Evolutionary conservation across 192 early-diverging fungal genomes (phyloP).

Genomic region (Rhizoclosmatium sp.): DNA sequence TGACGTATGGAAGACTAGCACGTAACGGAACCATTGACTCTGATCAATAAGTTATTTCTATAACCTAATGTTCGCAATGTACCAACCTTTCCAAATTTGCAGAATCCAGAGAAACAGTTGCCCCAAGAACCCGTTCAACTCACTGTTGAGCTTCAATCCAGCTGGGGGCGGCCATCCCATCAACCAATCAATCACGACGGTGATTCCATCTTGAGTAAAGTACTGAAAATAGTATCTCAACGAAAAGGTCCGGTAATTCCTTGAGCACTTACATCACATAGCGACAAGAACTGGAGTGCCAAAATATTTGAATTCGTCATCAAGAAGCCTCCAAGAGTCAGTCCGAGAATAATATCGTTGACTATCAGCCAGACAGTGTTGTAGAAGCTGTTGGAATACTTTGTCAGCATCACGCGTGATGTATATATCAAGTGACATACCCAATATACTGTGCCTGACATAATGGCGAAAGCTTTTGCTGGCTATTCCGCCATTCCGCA

Average conservation of each 20-base stretch:
- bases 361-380: slow-evolving; percentile 96
- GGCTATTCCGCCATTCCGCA: slow-evolving; percentile 66
- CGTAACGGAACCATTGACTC: slow-evolving; percentile 38
- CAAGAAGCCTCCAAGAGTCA: slow-evolving; percentile 77
- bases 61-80: neutral
- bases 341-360: slow-evolving; percentile 89
- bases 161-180: slow-evolving; percentile 81
- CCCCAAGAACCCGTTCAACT: slow-evolving; percentile 87
- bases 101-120: slow-evolving; percentile 91
- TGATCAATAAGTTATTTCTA: slow-evolving; percentile 27
- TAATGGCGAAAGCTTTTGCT: slow-evolving; percentile 60
- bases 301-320: slow-evolving; percentile 66
- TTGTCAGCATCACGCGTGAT: too few relatives aligned
- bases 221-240: slow-evolving; percentile 6
- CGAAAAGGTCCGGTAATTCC: slow-evolving; percentile 5
- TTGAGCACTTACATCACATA: slow-evolving; percentile 29
- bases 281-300: slow-evolving; percentile 40
- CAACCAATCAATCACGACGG: slow-evolving; percentile 83
- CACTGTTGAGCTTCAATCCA: slow-evolving; percentile 95
- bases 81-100: slow-evolving; percentile 79
- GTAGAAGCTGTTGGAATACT: slow-evolving; percentile 72
- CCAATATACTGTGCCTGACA: slow-evolving; percentile 82
- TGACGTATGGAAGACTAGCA: slow-evolving; percentile 60
- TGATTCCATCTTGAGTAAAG: slow-evolving; percentile 33
- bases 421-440: slow-evolving; percentile 41